Evolutionary conservation across 225 moss, liverwort and hornwort genomes (phyloP), one percentile per base, ranked within the genome.

Genomic region (Pseudisothecium myosuroides): DNA sequence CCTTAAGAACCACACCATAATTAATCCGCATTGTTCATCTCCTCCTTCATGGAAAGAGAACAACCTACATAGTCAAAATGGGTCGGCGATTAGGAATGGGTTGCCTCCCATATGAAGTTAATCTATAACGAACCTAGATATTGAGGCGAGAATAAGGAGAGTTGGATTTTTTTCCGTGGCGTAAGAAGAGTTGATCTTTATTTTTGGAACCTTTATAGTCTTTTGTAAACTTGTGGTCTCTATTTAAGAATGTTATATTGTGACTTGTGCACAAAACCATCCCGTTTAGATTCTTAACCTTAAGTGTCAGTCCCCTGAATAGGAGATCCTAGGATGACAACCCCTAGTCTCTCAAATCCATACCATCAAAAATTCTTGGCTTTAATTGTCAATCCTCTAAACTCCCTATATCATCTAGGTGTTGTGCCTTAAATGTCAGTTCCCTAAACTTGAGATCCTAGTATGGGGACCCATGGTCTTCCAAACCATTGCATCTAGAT

Each of bases 191-290:
- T 37, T 1, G 0, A 14, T 34, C 21, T 52, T 52, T 31, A 52
- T 34, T 52, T 14, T 34, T 76, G 3, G 7, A 17, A 17, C 54
- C 6, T 54, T 54, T 77, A 54, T 0, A 77, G 4, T 4, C 9
- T 12, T 21, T 54, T 9, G 4, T 1, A 23, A 50, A 52, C 0
- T 0, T 1, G 1, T 34, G 0, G 8, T 52, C 9, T 52, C 0
- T 14, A 1, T 3, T 52, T 36, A 8, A 12, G 1, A 22, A 52
- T 52, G 8, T 49, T 31, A 17, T 27, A 0, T 47, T 29, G 73
- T 45, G 3, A 28, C 1, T 0, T 27, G 2, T 43, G 0, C 1
- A 15, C 3, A 27, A 26, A 72, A 27, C 8, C 43, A 9, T 43
- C 14, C 12, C 9, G 39, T 15, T 26, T 1, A 71, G 5, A 15